These are phyloP conservation scores for Durio zibethinus DNA, from an alignment of 345 rosid genomes.

Conservation along the genomic window DNA sequence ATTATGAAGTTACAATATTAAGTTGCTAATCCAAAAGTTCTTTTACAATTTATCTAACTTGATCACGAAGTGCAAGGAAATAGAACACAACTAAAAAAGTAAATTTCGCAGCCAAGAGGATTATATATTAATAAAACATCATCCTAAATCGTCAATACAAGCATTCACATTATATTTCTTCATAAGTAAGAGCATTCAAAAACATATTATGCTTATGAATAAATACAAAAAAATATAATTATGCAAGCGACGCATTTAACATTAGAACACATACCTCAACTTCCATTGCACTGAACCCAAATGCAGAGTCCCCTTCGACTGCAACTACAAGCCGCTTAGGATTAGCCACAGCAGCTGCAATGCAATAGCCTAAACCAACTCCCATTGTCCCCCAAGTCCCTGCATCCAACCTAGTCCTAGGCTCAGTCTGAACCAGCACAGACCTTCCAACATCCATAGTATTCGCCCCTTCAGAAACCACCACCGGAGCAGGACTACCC, in stretches of 20 bases:
- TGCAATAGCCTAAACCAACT: constrained; percentile 95
- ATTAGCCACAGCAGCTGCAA: constrained; percentile 93
- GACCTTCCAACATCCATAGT: constrained; percentile 98
- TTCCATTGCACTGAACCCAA: constrained; percentile 98
- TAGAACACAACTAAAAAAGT: background rate
- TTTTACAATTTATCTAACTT: background rate
- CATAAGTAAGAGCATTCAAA: background rate
- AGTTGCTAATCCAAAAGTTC: background rate
- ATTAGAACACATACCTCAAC: constrained; percentile 32
- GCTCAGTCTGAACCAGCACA: constrained; percentile 92
- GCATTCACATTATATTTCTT: background rate
- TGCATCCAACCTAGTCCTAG: constrained; percentile 97
- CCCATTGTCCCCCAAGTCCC: constrained; percentile 99
- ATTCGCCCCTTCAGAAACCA: constrained; percentile 94
- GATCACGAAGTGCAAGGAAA: background rate
- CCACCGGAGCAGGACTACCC: constrained; percentile 81
- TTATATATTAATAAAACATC: background rate
- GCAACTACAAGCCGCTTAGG: constrained; percentile 89
- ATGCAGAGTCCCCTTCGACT: constrained; percentile 98
- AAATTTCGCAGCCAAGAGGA: background rate
- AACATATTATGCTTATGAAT: background rate
- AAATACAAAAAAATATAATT: background rate
- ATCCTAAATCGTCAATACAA: background rate
- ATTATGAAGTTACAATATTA: background rate
- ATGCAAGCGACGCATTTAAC: background rate